Percentiles rank a stretch among this genome's conserved stretches.
These are phyloP conservation scores for Tolypocladium inflatum DNA, from an alignment of 2,329 filamentous ascomycete species.

Conservation along the genomic window DNA sequence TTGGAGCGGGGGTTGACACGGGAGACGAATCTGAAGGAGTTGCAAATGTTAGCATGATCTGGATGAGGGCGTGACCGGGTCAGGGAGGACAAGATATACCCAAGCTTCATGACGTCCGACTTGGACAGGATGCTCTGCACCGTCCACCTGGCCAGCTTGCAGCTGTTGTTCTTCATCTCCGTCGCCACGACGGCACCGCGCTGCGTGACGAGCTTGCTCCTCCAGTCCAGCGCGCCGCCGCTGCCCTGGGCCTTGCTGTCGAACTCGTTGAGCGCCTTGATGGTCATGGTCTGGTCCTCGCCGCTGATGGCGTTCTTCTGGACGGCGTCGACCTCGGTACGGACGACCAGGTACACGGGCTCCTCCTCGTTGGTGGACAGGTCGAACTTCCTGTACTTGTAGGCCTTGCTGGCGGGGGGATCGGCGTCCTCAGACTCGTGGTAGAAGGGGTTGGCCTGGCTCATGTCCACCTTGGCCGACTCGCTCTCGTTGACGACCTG, in stretches of 20 bases:
- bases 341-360: slow-evolving; percentile 84
- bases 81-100: slow-evolving; percentile 43
- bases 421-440: slow-evolving; percentile 87
- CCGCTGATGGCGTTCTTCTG: slow-evolving; percentile 90
- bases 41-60: slow-evolving; percentile 14
- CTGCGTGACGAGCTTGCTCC: slow-evolving; percentile 86
- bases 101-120: slow-evolving; percentile 98
- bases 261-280: slow-evolving; percentile 98
- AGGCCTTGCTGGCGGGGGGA: slow-evolving; percentile 88
- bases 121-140: slow-evolving; percentile 93
- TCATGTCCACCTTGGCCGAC: slow-evolving; percentile 69
- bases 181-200: slow-evolving; percentile 95
- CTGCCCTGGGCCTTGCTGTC: slow-evolving; percentile 95
- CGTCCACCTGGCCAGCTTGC: slow-evolving; percentile 97
- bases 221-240: slow-evolving; percentile 93
- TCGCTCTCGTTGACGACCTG: slow-evolving; percentile 85
- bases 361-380: slow-evolving; percentile 91
- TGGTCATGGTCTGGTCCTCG: slow-evolving; percentile 81
- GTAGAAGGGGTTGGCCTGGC: slow-evolving; percentile 94
- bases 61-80: not conserved
- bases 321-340: slow-evolving; percentile 90
- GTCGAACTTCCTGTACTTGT: slow-evolving; percentile 97
- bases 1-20: slow-evolving; percentile 86
- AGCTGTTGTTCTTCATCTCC: slow-evolving; percentile 99
- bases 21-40: slow-evolving; percentile 71